Evolutionary conservation across 345 rosid genomes (phyloP).

Genomic region (Lumnitzera littorea): DNA sequence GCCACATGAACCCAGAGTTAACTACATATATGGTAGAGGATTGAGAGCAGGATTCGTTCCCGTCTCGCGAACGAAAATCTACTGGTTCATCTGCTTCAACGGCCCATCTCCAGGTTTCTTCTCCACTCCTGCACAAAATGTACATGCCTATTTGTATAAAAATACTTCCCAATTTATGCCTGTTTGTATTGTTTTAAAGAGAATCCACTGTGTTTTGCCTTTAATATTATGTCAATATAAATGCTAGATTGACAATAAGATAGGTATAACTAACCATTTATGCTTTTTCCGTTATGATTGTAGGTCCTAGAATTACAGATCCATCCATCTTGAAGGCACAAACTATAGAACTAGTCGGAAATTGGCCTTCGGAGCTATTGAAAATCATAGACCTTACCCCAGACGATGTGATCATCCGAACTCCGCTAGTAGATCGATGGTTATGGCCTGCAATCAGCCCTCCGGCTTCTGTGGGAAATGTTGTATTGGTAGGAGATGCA

Average conservation of each 20-base stretch:
- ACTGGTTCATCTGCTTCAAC: slow-evolving; percentile 96
- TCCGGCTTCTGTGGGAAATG: slow-evolving; percentile 49
- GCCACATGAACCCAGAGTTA: slow-evolving; percentile 56
- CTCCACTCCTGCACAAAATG: not conserved
- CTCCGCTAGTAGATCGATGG: slow-evolving; percentile 87
- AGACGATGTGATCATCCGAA: slow-evolving; percentile 60
- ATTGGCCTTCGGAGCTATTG: slow-evolving; percentile 61
- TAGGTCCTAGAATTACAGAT: slow-evolving; percentile 75
- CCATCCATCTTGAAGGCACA: slow-evolving; percentile 52
- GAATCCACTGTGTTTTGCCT: too few relatives aligned
- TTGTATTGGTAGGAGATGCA: slow-evolving; percentile 80
- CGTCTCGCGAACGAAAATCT: slow-evolving; percentile 66
- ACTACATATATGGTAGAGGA: slow-evolving; percentile 75
- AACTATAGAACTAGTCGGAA: slow-evolving; percentile 49
- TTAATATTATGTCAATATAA: too few relatives aligned
- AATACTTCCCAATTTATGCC: too few relatives aligned
- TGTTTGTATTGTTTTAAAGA: too few relatives aligned
- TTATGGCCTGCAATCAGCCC: slow-evolving; percentile 70
- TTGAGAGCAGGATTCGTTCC: slow-evolving; percentile 82
- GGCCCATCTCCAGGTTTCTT: slow-evolving; percentile 61
- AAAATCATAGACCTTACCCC: slow-evolving; percentile 55
- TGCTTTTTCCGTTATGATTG: slow-evolving; percentile 1
- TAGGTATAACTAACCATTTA: not conserved
- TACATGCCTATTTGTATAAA: too few relatives aligned
- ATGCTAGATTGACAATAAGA: not conserved